phyloP scores from a whole-genome alignment of 73 alveolate genomes.

The Paramecium primaurelia region DNA sequence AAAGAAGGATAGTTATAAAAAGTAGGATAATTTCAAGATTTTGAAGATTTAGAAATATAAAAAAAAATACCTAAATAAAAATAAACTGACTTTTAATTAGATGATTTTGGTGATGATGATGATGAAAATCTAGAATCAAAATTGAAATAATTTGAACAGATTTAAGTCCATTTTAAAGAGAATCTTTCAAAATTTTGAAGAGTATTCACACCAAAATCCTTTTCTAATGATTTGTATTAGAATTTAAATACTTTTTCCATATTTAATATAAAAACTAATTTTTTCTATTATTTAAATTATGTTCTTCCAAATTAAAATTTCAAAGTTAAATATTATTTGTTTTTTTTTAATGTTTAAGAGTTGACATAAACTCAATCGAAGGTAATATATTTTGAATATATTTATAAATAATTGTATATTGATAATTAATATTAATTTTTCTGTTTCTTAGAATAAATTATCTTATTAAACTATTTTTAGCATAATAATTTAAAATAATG shows the following conservation, averaged over 20 bases:
- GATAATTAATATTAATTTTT: no score
- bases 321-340: no score
- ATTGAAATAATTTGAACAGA: background rate
- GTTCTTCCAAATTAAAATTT: no score
- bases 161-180: background rate
- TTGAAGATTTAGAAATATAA: background rate
- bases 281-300: no score
- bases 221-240: background rate
- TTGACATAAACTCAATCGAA: no score
- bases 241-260: background rate
- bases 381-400: no score
- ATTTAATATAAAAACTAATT: no score
- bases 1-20: background rate
- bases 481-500: no score
- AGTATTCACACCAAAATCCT: background rate
- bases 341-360: no score
- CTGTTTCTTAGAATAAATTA: no score
- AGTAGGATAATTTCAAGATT: background rate
- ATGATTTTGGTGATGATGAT: background rate
- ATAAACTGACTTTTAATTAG: background rate
- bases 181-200: background rate
- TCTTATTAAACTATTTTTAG: no score
- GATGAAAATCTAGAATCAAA: background rate
- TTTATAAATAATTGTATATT: no score
- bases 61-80: background rate